phyloP scores from a whole-genome alignment of 2,329 filamentous ascomycete species.

The Neophaeococcomyces mojaviensis region DNA sequence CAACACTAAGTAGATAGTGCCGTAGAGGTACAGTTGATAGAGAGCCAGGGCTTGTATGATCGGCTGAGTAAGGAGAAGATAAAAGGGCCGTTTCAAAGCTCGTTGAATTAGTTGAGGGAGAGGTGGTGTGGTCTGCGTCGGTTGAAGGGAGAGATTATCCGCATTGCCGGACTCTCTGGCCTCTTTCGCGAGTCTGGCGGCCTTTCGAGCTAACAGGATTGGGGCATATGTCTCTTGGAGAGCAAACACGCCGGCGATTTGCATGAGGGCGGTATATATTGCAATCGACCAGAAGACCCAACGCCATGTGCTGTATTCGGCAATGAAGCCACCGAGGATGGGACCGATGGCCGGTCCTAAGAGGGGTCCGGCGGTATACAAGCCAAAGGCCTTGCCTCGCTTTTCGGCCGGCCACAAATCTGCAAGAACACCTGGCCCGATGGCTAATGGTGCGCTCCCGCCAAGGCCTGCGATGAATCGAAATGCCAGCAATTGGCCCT shows the following conservation, averaged over 20 bases:
- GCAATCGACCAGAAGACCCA: constrained; percentile 70
- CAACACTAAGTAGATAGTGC: constrained; percentile 57
- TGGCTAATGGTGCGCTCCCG: constrained; percentile 77
- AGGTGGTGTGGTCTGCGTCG: constrained; percentile 29
- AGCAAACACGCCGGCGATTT: constrained; percentile 54
- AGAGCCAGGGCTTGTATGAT: constrained; percentile 49
- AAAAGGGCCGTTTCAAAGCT: constrained; percentile 46
- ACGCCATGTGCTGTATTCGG: constrained; percentile 59
- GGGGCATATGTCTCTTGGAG: constrained; percentile 61
- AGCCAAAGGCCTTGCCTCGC: constrained; percentile 77
- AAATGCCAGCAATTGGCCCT: constrained; percentile 58
- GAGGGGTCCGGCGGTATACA: constrained; percentile 49
- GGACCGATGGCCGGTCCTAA: constrained; percentile 61
- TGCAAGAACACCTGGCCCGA: constrained; percentile 73
- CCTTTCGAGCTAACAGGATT: constrained; percentile 53
- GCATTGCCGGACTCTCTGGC: constrained; percentile 31
- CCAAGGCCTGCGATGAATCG: constrained; percentile 73
- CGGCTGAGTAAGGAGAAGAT: constrained; percentile 47
- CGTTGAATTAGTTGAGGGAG: constrained; percentile 20
- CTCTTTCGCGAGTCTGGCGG: constrained; percentile 40
- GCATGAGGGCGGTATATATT: constrained; percentile 55
- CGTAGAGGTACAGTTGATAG: constrained; percentile 27
- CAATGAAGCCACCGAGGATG: constrained; percentile 58
- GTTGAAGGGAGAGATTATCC: constrained; percentile 19
- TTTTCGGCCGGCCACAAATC: constrained; percentile 79